phyloP scores from a whole-genome alignment of 2,329 filamentous ascomycete species.

The Tolypocladium ovalisporum region DNA sequence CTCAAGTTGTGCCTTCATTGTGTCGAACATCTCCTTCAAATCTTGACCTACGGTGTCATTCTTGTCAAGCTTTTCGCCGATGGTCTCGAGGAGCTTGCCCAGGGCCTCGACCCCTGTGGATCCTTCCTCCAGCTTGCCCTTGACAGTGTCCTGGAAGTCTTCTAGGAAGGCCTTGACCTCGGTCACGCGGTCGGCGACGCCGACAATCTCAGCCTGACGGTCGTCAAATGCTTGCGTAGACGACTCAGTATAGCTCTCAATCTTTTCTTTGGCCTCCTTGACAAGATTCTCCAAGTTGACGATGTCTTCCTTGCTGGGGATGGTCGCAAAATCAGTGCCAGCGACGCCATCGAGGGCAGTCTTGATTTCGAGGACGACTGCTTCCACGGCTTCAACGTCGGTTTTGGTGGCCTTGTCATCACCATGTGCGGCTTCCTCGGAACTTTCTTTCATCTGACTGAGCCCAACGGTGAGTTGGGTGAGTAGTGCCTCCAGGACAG shows the following conservation, averaged over 20 bases:
- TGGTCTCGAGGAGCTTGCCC: conserved; percentile 55
- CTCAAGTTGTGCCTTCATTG: conserved; percentile 79
- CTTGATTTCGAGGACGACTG: conserved; percentile 79
- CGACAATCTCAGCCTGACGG: conserved; percentile 71
- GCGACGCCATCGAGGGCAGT: conserved; percentile 62
- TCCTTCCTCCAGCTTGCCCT: conserved; percentile 66
- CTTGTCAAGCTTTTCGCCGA: conserved; percentile 51
- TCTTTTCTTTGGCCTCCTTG: conserved; percentile 59
- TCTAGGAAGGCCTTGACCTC: conserved; percentile 70
- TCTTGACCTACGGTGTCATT: conserved; percentile 49
- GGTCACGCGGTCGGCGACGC: conserved; percentile 64
- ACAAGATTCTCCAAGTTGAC: conserved; percentile 52
- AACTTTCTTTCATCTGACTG: conserved; percentile 58
- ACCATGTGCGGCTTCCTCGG: conserved; percentile 41
- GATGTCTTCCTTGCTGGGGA: conserved; percentile 70
- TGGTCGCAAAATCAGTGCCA: conserved; percentile 55
- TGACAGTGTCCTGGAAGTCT: conserved; percentile 67
- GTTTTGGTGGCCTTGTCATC: conserved; percentile 65
- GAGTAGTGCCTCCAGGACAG: conserved; percentile 64
- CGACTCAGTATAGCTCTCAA: conserved; percentile 57
- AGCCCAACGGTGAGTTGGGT: conserved; percentile 66
- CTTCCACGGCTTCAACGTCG: conserved; percentile 71
- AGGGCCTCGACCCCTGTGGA: conserved; percentile 62
- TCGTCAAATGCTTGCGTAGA: conserved; percentile 74
- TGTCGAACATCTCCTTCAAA: conserved; percentile 60